Percentiles rank a stretch among this genome's conserved stretches.
Evolutionary conservation across 345 rosid species (phyloP).

Genomic region (Bruguiera parviflora): DNA sequence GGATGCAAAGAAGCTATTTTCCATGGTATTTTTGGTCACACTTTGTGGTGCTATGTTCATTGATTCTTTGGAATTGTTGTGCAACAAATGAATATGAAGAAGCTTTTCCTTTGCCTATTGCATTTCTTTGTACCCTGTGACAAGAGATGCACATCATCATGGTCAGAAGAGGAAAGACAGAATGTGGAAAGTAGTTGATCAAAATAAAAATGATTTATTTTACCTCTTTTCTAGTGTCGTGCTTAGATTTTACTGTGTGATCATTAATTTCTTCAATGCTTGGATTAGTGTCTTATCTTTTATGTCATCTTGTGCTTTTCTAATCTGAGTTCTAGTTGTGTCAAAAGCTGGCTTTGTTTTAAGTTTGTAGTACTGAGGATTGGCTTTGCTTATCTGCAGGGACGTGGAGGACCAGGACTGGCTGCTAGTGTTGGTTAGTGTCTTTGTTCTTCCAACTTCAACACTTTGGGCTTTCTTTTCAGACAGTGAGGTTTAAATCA

Average conservation of each 20-base stretch:
- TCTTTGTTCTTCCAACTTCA: conserved; percentile 6
- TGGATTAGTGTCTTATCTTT: background rate
- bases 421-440: conserved; percentile 54
- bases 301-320: background rate
- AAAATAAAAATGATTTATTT: background rate
- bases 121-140: background rate
- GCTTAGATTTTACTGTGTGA: background rate
- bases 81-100: background rate
- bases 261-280: background rate
- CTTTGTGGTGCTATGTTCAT: background rate
- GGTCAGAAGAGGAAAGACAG: background rate
- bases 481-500: conserved; percentile 3
- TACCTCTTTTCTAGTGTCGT: background rate
- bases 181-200: background rate
- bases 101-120: background rate
- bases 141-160: background rate
- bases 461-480: conserved; percentile 7
- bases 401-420: conserved; percentile 85
- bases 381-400: conserved; percentile 45
- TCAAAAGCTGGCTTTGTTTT: background rate
- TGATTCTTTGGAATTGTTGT: background rate
- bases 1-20: background rate
- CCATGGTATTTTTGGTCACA: background rate
- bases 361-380: conserved; percentile 13
- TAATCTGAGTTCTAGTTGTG: background rate